Evolutionary conservation across 73 alveolate genomes (phyloP).

Genomic region (Symbiodinium natans): DNA sequence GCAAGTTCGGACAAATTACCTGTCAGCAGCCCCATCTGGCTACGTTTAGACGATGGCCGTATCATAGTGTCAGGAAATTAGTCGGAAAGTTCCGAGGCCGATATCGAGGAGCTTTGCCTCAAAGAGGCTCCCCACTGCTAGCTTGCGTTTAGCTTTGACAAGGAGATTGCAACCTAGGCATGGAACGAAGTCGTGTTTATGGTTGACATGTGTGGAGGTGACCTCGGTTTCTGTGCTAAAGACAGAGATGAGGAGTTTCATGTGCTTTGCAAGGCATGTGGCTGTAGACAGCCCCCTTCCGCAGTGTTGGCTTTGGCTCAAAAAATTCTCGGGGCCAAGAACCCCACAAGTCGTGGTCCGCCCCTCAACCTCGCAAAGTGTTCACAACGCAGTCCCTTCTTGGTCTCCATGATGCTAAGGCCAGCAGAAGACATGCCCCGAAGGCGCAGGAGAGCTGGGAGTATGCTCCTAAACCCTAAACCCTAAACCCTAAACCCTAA

Average conservation of each 20-base stretch:
- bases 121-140: conserved; percentile 15
- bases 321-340: background rate
- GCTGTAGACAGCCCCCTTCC: too few species aligned
- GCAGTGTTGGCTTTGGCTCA: conserved; percentile 15
- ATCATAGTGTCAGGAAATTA: too few species aligned
- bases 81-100: background rate
- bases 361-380: background rate
- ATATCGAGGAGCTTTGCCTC: conserved; percentile 54
- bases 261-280: background rate
- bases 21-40: too few species aligned
- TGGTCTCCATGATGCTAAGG: background rate
- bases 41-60: too few species aligned
- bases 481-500: too few species aligned
- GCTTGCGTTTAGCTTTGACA: too few species aligned
- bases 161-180: too few species aligned
- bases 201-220: too few species aligned
- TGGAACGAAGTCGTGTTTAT: too few species aligned
- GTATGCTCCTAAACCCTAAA: too few species aligned
- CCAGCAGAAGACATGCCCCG: conserved; percentile 5
- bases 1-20: too few species aligned
- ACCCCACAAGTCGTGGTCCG: conserved; percentile 21
- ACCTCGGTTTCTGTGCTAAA: too few species aligned
- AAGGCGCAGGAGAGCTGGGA: background rate
- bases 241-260: background rate
- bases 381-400: background rate